Conservation (phyloP, 208 protist species). For the Trypanosoma platydactyli region DNA sequence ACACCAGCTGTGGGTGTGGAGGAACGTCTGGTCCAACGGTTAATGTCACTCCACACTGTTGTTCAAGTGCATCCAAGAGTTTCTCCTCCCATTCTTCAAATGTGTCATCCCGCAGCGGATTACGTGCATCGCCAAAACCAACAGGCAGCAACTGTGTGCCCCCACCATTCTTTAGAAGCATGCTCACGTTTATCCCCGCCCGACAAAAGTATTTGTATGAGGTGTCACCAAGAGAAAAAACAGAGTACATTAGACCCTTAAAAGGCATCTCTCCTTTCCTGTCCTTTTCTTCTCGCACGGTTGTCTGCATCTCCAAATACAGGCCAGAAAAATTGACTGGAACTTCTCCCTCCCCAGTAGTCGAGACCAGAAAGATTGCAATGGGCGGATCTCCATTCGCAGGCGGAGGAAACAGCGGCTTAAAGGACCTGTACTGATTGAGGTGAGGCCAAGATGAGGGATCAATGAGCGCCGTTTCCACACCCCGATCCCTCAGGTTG, state of each 20-base stretch:
- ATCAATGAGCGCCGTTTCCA: conserved; percentile 54
- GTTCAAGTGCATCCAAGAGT: conserved; percentile 41
- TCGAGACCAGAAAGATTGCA: conserved; percentile 65
- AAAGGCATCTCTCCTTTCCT: conserved; percentile 37
- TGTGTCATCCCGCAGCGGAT: conserved; percentile 51
- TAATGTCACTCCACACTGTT: conserved; percentile 38
- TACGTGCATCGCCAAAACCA: conserved; percentile 59
- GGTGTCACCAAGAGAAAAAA: conserved; percentile 94
- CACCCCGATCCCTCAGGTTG: conserved; percentile 51
- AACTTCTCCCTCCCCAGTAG: conserved; percentile 69
- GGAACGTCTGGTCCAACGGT: conserved; percentile 24
- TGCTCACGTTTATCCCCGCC: conserved; percentile 44
- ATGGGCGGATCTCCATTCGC: neutral
- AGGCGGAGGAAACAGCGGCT: conserved; percentile 16
- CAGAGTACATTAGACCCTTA: conserved; percentile 59
- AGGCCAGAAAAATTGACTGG: conserved; percentile 60
- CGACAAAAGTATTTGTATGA: conserved; percentile 96
- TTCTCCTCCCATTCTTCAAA: conserved; percentile 77
- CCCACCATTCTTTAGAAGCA: conserved; percentile 56
- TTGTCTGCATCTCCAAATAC: conserved; percentile 48
- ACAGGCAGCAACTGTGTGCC: conserved; percentile 53
- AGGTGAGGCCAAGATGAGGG: conserved; percentile 56
- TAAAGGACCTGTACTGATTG: conserved; percentile 24
- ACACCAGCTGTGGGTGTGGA: conserved; percentile 46
- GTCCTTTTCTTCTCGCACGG: conserved; percentile 11